Evolutionary conservation across 306 rosid species (phyloP).

Genomic region (Glycine latifolia): DNA sequence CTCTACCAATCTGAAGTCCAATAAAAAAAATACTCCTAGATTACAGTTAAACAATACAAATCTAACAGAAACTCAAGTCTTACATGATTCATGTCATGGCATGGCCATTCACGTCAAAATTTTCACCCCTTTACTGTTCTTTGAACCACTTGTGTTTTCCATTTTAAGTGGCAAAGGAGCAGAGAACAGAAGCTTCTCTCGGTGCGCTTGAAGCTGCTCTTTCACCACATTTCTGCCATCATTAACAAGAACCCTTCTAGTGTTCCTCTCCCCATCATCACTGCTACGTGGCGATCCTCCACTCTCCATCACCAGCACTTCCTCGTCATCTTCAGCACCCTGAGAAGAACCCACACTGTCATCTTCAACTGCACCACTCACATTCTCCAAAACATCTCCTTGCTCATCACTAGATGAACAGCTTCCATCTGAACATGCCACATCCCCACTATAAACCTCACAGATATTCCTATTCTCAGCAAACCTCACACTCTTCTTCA

Average conservation of each 20-base stretch:
- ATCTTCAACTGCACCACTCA: slow-evolving; percentile 58
- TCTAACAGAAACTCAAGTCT: slow-evolving; percentile 38
- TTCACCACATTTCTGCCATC: slow-evolving; percentile 27
- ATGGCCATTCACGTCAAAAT: slow-evolving; percentile 49
- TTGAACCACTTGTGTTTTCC: slow-evolving; percentile 70
- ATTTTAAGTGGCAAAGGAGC: slow-evolving; percentile 88
- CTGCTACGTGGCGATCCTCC: slow-evolving; percentile 56
- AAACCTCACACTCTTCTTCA: slow-evolving; percentile 81
- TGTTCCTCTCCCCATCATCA: slow-evolving; percentile 62
- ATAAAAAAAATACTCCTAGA: slow-evolving; percentile 34
- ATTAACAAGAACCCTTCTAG: neutral
- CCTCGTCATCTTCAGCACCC: slow-evolving; percentile 66
- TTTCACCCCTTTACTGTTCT: slow-evolving; percentile 61
- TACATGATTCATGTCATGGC: slow-evolving; percentile 14
- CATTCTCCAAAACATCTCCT: slow-evolving; percentile 57
- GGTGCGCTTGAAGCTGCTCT: slow-evolving; percentile 44
- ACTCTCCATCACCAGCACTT: slow-evolving; percentile 35
- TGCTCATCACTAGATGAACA: slow-evolving; percentile 73
- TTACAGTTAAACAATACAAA: slow-evolving; percentile 42
- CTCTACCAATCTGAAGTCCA: slow-evolving; percentile 43
- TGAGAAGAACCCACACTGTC: slow-evolving; percentile 59
- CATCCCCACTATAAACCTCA: slow-evolving; percentile 60
- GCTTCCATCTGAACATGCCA: slow-evolving; percentile 57
- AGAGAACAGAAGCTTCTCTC: slow-evolving; percentile 60
- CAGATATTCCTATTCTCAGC: slow-evolving; percentile 65